These are phyloP conservation scores for Aspergillus sergii DNA, from an alignment of 2,329 filamentous ascomycete species.

Conservation along the genomic window DNA sequence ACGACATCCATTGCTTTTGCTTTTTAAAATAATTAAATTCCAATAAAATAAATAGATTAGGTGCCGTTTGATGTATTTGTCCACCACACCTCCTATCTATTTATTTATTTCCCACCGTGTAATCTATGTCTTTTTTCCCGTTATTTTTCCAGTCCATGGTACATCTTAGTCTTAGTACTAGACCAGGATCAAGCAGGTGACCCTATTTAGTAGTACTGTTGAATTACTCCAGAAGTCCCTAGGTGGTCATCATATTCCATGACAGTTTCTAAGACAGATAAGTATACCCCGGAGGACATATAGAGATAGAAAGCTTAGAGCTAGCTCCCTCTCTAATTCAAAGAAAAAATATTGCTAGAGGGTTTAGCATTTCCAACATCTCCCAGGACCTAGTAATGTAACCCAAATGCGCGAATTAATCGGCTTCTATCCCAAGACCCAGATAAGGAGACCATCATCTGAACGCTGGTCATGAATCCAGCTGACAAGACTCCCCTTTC, in stretches of 20 bases:
- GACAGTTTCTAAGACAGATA: too few relatives aligned
- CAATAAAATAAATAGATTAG: neutral
- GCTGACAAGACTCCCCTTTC: neutral
- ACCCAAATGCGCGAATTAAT: neutral
- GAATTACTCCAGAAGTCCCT: neutral
- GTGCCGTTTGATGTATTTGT: neutral
- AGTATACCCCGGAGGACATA: neutral
- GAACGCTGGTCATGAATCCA: slow-evolving; percentile 3
- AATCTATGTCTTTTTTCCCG: neutral
- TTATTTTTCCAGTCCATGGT: neutral
- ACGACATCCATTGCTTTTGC: slow-evolving; percentile 2
- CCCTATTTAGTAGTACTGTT: neutral
- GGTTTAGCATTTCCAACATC: neutral
- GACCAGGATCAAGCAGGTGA: neutral
- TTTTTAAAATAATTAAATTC: neutral
- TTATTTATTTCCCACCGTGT: neutral
- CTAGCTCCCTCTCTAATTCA: neutral
- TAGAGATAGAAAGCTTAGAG: neutral
- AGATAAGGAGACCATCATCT: neutral
- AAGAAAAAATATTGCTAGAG: neutral
- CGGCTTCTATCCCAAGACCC: neutral
- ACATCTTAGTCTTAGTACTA: neutral
- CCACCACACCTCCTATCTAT: neutral
- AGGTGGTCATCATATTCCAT: too few relatives aligned
- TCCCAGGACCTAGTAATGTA: neutral